Percentiles rank a stretch among this genome's conserved stretches.
Conservation (phyloP, 108 stramenopile genomes). For the Cyclotella kingstonii region DNA sequence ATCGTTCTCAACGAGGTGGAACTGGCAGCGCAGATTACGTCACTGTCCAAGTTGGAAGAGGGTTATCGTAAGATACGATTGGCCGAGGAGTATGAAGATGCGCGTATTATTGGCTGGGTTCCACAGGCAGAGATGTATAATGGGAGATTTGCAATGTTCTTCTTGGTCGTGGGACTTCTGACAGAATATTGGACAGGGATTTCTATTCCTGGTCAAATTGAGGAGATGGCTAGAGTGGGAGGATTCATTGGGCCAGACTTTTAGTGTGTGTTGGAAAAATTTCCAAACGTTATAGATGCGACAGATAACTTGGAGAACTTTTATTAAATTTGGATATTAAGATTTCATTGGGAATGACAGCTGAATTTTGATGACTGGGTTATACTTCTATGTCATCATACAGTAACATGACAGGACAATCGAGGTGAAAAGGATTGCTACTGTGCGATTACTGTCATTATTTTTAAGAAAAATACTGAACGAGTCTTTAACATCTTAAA, state of each 20-base stretch:
- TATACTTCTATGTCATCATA: too few species aligned
- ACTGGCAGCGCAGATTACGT: conserved; percentile 79
- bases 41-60: conserved; percentile 68
- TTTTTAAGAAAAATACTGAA: too few species aligned
- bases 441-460: too few species aligned
- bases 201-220: conserved; percentile 88
- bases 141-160: conserved; percentile 93
- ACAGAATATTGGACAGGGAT: conserved; percentile 93
- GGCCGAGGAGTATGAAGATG: conserved; percentile 64
- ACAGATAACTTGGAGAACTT: too few species aligned
- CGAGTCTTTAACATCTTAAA: too few species aligned
- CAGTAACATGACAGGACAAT: too few species aligned
- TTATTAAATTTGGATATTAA: too few species aligned
- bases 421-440: too few species aligned
- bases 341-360: too few species aligned
- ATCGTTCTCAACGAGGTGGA: conserved; percentile 77
- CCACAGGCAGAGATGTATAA: conserved; percentile 79
- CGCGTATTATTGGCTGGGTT: conserved; percentile 70
- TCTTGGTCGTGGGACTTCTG: conserved; percentile 87
- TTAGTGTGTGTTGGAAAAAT: conserved; percentile 5
- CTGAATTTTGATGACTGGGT: too few species aligned
- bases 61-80: conserved; percentile 64
- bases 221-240: conserved; percentile 86
- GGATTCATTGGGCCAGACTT: conserved; percentile 81
- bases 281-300: background rate